Conservation (phyloP, 768 basidiomycete genomes). For the Gymnopilus dilepis region DNA sequence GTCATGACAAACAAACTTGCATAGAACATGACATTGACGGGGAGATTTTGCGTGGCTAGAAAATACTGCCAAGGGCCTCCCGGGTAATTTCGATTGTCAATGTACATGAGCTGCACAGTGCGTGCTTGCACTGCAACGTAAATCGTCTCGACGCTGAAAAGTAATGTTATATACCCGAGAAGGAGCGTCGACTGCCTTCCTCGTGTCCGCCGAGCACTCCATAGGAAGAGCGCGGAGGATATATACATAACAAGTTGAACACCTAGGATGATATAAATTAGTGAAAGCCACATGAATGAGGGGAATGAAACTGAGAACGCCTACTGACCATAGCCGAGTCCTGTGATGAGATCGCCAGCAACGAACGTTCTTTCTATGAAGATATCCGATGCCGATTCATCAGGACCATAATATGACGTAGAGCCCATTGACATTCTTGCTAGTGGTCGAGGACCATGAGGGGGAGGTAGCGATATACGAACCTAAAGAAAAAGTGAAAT, state of each 20-base stretch:
- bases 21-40: slow-evolving; percentile 50
- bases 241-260: slow-evolving; percentile 44
- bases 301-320: not conserved
- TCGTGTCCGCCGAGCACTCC: slow-evolving; percentile 31
- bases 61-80: slow-evolving; percentile 52
- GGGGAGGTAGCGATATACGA: no score
- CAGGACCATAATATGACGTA: slow-evolving; percentile 36
- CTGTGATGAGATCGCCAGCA: slow-evolving; percentile 46
- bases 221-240: slow-evolving; percentile 42
- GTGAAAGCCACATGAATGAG: not conserved
- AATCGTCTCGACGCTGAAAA: slow-evolving; percentile 43
- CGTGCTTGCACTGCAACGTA: slow-evolving; percentile 45
- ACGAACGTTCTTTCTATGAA: slow-evolving; percentile 45
- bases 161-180: slow-evolving; percentile 43
- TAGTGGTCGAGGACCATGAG: no score
- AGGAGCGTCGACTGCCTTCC: slow-evolving; percentile 34
- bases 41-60: slow-evolving; percentile 43
- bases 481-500: no score
- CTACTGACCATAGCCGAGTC: slow-evolving; percentile 44
- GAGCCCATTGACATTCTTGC: no score
- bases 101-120: slow-evolving; percentile 45
- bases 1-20: slow-evolving; percentile 48
- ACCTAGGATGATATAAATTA: slow-evolving; percentile 27
- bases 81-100: slow-evolving; percentile 47
- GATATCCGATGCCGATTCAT: slow-evolving; percentile 38